These are phyloP conservation scores for Jamesozyma hellenica DNA, from an alignment of 805 yeast genomes.

Conservation along the genomic window DNA sequence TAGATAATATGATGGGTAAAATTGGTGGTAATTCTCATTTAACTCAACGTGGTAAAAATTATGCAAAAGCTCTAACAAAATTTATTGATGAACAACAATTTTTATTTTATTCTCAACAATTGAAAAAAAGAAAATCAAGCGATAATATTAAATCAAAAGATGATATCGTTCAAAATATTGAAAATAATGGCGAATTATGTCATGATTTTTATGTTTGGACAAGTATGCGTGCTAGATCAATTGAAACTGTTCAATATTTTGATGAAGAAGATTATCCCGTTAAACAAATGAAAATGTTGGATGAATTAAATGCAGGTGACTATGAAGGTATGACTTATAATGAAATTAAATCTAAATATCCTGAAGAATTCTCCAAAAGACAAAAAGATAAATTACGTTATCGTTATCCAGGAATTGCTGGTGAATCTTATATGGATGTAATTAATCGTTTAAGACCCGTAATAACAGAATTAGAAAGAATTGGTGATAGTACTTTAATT, in stretches of 20 bases:
- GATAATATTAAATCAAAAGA: slow-evolving; percentile 8
- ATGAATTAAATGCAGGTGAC: slow-evolving; percentile 88
- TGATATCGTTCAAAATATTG: slow-evolving; percentile 30
- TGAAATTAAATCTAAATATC: slow-evolving; percentile 63
- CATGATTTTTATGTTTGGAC: slow-evolving; percentile 87
- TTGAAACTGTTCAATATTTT: slow-evolving; percentile 69
- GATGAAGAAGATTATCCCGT: slow-evolving; percentile 64
- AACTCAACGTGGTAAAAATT: slow-evolving; percentile 69
- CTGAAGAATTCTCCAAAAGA: slow-evolving; percentile 72
- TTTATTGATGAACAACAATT: slow-evolving; percentile 65
- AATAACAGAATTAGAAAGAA: slow-evolving; percentile 85
- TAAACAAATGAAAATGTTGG: slow-evolving; percentile 85
- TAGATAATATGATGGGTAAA: slow-evolving; percentile 72
- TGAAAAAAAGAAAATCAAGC: slow-evolving; percentile 36
- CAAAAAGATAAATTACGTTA: slow-evolving; percentile 69
- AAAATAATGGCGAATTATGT: slow-evolving; percentile 11
- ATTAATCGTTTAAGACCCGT: slow-evolving; percentile 81
- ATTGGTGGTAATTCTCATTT: slow-evolving; percentile 87
- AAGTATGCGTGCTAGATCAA: slow-evolving; percentile 69
- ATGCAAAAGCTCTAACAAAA: slow-evolving; percentile 58
- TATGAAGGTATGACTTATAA: slow-evolving; percentile 89
- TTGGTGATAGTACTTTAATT: slow-evolving; percentile 74
- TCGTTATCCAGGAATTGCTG: slow-evolving; percentile 95
- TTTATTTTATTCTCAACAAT: slow-evolving; percentile 46
- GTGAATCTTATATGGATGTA: slow-evolving; percentile 91